A percentile compares a stretch with the other conserved stretches of the same genome.
phyloP scores from a whole-genome alignment of 257 asterid species.

The Solanum arcanum region DNA sequence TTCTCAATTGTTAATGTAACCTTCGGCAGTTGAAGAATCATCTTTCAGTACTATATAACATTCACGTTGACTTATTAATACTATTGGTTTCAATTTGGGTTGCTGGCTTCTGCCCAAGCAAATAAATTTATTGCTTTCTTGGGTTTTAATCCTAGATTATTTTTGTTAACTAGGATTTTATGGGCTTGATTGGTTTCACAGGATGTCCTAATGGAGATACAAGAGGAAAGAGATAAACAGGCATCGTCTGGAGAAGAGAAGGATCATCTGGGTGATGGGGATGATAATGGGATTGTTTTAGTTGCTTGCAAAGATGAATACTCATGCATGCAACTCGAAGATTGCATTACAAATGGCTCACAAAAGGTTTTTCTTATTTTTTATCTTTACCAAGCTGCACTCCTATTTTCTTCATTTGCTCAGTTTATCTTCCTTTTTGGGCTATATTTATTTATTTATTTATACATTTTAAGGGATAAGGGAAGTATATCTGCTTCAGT shows the following conservation, averaged over 20 bases:
- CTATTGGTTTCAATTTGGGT: not conserved
- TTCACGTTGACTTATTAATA: not conserved
- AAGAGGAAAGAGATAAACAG: slow-evolving; percentile 60
- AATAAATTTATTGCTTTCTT: not conserved
- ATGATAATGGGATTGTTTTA: slow-evolving; percentile 48
- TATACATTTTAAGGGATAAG: not conserved
- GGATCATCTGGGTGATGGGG: slow-evolving; percentile 21
- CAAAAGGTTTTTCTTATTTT: slow-evolving; percentile 41
- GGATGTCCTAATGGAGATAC: slow-evolving; percentile 82
- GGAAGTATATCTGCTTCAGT: not conserved
- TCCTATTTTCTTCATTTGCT: not conserved
- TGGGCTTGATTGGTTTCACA: slow-evolving; percentile 16
- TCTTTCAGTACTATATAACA: not conserved
- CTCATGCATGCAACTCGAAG: slow-evolving; percentile 90
- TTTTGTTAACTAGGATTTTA: not conserved
- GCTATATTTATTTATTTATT: not conserved
- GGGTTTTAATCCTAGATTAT: not conserved
- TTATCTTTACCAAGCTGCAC: not conserved
- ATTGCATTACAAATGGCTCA: slow-evolving; percentile 59
- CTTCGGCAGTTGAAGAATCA: not conserved
- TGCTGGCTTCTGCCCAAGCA: not conserved
- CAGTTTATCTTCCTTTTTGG: not conserved
- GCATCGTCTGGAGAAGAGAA: slow-evolving; percentile 29
- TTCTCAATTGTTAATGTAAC: slow-evolving; percentile 5
- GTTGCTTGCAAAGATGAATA: slow-evolving; percentile 94